A percentile compares a stretch with the other conserved stretches of the same genome.
phyloP scores from a whole-genome alignment of 169 alveolate genomes.

The Perkinsus chesapeaki region DNA sequence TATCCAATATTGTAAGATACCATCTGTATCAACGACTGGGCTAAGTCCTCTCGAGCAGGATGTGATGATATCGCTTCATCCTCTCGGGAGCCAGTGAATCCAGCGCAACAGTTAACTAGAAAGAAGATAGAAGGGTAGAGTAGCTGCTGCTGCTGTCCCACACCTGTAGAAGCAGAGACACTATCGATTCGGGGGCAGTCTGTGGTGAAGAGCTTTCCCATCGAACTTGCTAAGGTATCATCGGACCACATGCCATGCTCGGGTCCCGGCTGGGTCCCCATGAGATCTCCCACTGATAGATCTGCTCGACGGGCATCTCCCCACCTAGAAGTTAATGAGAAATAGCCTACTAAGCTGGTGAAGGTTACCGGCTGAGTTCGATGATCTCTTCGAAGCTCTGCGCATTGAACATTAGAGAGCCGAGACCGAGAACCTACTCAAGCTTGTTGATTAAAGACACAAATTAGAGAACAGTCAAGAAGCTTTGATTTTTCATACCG shows the following conservation, averaged over 20 bases:
- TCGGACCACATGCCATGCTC: neutral
- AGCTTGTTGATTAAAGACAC: neutral
- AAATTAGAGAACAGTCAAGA: slow-evolving; percentile 27
- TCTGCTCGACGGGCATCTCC: neutral
- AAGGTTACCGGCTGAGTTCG: neutral
- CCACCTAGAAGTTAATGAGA: neutral
- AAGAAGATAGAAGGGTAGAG: neutral
- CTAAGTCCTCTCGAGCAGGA: slow-evolving; percentile 51
- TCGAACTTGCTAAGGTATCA: neutral
- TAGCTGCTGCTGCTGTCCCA: neutral
- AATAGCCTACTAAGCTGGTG: neutral
- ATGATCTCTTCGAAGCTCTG: neutral
- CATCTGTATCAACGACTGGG: slow-evolving; percentile 56
- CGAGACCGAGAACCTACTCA: neutral
- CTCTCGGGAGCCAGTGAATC: neutral
- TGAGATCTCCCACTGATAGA: neutral
- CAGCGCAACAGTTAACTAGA: neutral
- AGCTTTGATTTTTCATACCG: slow-evolving; percentile 56
- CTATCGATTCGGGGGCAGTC: too few species aligned
- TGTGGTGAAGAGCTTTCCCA: neutral
- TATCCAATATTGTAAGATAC: slow-evolving; percentile 63
- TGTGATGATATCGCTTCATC: neutral
- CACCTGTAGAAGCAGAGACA: too few species aligned
- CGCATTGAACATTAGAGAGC: neutral
- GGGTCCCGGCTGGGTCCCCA: neutral